phyloP scores from a whole-genome alignment of 2,329 filamentous ascomycete genomes.

The Zelopaecilomyces penicillatus region DNA sequence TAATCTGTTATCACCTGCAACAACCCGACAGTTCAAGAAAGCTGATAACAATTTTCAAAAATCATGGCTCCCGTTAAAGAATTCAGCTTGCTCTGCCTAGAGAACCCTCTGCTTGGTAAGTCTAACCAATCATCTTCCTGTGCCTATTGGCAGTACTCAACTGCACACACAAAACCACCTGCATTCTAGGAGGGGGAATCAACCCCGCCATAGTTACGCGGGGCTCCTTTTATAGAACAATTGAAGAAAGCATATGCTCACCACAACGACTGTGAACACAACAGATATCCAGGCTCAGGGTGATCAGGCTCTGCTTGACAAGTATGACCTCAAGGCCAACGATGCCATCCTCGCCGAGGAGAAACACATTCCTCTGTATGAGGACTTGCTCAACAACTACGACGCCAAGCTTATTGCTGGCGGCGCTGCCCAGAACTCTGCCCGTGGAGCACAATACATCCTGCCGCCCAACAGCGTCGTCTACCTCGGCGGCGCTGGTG shows the following conservation, averaged over 20 bases:
- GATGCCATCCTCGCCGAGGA: slow-evolving; percentile 94
- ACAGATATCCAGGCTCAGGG: slow-evolving; percentile 85
- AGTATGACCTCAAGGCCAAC: slow-evolving; percentile 91
- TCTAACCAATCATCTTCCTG: slow-evolving; percentile 8
- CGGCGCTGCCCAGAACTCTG: slow-evolving; percentile 95
- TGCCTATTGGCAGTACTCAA: too few species aligned
- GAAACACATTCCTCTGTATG: slow-evolving; percentile 82
- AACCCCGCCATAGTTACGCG: too few species aligned
- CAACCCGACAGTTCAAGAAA: background rate
- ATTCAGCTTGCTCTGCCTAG: slow-evolving; percentile 84
- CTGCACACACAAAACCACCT: too few species aligned
- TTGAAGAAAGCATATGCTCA: background rate
- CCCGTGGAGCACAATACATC: slow-evolving; percentile 92
- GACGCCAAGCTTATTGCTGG: slow-evolving; percentile 92
- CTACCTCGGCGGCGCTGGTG: slow-evolving; percentile 88
- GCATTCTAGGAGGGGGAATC: too few species aligned
- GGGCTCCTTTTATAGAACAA: too few species aligned
- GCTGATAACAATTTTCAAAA: slow-evolving; percentile 15
- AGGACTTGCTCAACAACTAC: slow-evolving; percentile 87
- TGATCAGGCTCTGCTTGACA: slow-evolving; percentile 74
- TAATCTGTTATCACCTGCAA: background rate
- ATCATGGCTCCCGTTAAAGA: slow-evolving; percentile 69
- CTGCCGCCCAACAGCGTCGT: slow-evolving; percentile 82
- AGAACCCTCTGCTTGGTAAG: slow-evolving; percentile 93
- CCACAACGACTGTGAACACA: background rate